Evolutionary conservation across 768 basidiomycete genomes (phyloP).

Genomic region (Megacollybia marginata): DNA sequence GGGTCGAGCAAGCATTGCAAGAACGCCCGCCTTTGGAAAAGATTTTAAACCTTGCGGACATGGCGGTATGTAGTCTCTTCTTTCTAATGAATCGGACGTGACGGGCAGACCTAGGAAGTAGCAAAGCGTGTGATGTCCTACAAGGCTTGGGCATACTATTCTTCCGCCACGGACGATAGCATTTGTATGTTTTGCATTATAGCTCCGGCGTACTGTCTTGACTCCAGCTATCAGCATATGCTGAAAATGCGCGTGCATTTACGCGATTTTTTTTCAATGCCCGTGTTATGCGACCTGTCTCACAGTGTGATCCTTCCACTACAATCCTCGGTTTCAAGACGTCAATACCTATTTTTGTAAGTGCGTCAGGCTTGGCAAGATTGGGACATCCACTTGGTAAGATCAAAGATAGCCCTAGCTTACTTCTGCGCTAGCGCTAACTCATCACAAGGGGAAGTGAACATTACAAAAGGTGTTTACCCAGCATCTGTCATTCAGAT

Average conservation of each 20-base stretch:
- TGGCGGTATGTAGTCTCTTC: constrained; percentile 52
- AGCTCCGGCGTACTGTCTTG: constrained; percentile 9
- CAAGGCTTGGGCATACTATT: constrained; percentile 79
- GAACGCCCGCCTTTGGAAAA: constrained; percentile 58
- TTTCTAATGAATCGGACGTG: not conserved
- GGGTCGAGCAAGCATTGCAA: constrained; percentile 54
- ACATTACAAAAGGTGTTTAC: constrained; percentile 67
- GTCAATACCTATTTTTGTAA: constrained; percentile 76
- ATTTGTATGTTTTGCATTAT: constrained; percentile 43
- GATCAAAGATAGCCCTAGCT: not conserved
- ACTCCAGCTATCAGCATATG: constrained; percentile 33
- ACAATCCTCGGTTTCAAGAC: constrained; percentile 65
- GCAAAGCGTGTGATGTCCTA: constrained; percentile 67
- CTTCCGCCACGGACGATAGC: constrained; percentile 82
- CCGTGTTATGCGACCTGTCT: constrained; percentile 67
- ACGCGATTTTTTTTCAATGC: constrained; percentile 82
- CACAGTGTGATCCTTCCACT: constrained; percentile 60
- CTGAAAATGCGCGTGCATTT: constrained; percentile 76
- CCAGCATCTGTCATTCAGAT: constrained; percentile 72
- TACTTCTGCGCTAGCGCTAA: not conserved
- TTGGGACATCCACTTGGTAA: constrained; percentile 67
- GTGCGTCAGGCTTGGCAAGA: constrained; percentile 77
- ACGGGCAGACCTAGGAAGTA: constrained; percentile 43
- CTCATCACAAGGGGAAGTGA: constrained; percentile 57
- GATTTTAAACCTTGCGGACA: constrained; percentile 71